Evolutionary conservation across 2,329 filamentous ascomycete species (phyloP).

Genomic region (Massarina eburnea): DNA sequence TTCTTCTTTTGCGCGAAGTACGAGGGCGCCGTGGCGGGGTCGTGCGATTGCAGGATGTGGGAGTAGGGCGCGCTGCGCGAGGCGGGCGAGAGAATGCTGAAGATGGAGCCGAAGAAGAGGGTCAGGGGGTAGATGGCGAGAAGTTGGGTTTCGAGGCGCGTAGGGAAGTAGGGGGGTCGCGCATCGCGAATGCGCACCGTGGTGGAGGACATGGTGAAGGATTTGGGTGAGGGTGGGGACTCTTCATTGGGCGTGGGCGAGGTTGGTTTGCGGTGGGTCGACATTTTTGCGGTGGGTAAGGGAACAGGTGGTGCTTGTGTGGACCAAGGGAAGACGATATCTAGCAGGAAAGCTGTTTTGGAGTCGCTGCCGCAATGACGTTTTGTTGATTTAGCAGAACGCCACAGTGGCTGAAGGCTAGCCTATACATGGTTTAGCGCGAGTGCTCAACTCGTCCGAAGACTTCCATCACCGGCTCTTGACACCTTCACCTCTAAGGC

Average conservation of each 20-base stretch:
- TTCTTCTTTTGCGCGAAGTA: conserved; percentile 97
- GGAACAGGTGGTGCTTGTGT: not conserved
- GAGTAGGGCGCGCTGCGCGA: conserved; percentile 65
- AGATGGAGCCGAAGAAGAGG: conserved; percentile 79
- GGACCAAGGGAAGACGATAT: not conserved
- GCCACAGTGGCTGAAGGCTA: conserved; percentile 9
- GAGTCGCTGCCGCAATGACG: conserved; percentile 4
- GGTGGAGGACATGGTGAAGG: conserved; percentile 25
- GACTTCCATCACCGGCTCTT: not conserved
- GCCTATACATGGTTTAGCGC: not conserved
- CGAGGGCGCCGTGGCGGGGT: conserved; percentile 61
- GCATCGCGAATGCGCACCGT: conserved; percentile 30
- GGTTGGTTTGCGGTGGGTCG: conserved; percentile 32
- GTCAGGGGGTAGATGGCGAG: conserved; percentile 75
- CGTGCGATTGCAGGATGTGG: conserved; percentile 63
- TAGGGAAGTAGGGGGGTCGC: conserved; percentile 66
- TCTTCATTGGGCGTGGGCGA: conserved; percentile 15
- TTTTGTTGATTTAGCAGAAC: conserved; percentile 6
- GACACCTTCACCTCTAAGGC: not conserved
- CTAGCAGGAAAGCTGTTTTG: not conserved
- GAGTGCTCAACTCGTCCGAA: not conserved
- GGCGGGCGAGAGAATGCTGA: conserved; percentile 75
- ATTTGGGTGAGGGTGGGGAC: conserved; percentile 16
- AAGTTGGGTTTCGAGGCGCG: conserved; percentile 64
- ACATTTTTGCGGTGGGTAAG: conserved; percentile 18